Evolutionary conservation across 495 filamentous ascomycete genomes (phyloP).

Genomic region (Venustampulla echinocandica): DNA sequence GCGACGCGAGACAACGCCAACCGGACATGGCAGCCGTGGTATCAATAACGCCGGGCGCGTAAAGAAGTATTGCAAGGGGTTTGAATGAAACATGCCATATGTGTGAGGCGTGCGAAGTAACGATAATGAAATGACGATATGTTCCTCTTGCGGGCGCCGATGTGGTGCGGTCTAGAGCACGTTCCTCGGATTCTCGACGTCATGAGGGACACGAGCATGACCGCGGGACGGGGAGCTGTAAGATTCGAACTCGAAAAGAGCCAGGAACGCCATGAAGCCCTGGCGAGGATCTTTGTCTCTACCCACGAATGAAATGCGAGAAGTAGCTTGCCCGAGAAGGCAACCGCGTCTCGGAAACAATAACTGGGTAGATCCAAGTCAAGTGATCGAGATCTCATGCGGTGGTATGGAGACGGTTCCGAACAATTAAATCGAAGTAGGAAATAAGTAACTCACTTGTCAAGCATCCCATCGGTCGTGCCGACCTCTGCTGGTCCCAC

Average conservation of each 20-base stretch:
- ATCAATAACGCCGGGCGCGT: conserved; percentile 22
- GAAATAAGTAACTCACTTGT: conserved; percentile 63
- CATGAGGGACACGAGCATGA: too few relatives aligned
- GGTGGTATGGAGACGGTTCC: conserved; percentile 27
- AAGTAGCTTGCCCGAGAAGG: neutral
- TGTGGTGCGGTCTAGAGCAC: too few relatives aligned
- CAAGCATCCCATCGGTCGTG: conserved; percentile 64
- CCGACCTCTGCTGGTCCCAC: conserved; percentile 66
- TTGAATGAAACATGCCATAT: conserved; percentile 4
- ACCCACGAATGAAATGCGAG: too few relatives aligned
- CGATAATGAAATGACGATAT: too few relatives aligned
- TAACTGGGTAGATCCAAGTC: conserved; percentile 36
- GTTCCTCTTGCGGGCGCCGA: too few relatives aligned
- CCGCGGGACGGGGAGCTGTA: too few relatives aligned
- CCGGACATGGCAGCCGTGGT: conserved; percentile 11
- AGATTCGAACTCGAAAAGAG: too few relatives aligned
- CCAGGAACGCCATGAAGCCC: too few relatives aligned
- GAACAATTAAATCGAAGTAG: conserved; percentile 24
- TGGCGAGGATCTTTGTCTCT: too few relatives aligned
- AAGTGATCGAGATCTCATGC: conserved; percentile 63
- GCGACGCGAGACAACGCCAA: conserved; percentile 20
- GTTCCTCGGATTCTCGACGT: too few relatives aligned
- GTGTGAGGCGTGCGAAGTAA: too few relatives aligned
- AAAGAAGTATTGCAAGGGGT: conserved; percentile 23
- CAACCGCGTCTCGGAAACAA: conserved; percentile 24